A percentile compares a stretch with the other conserved stretches of the same genome.
Conservation (phyloP, 352 stramenopile genomes). For the Blastocystis sp. region DNA sequence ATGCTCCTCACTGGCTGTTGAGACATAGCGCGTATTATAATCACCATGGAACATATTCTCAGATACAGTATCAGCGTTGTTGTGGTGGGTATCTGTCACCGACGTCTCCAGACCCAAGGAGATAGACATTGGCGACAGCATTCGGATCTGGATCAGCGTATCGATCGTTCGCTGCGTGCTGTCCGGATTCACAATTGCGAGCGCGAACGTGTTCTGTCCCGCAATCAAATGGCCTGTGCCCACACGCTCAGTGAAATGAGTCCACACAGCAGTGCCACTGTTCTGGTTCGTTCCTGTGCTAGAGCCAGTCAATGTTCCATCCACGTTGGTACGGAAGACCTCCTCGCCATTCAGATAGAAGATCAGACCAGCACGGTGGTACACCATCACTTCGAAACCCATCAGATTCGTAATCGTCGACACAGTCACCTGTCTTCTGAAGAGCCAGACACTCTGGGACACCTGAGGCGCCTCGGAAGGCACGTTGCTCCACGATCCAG, state of each 20-base stretch:
- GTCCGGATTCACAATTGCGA: slow-evolving; percentile 4
- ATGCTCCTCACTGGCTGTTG: neutral
- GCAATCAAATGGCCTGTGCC: neutral
- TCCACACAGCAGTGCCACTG: neutral
- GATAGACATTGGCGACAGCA: neutral
- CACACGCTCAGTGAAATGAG: neutral
- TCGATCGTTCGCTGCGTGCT: neutral
- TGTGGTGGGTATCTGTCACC: slow-evolving; percentile 13
- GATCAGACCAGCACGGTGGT: slow-evolving; percentile 1
- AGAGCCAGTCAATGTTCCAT: neutral
- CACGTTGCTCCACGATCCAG: neutral
- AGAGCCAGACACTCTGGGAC: slow-evolving; percentile 41
- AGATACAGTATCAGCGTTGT: neutral
- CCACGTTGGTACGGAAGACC: slow-evolving; percentile 6
- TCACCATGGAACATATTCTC: slow-evolving; percentile 44
- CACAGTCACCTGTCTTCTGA: neutral
- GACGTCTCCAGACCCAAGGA: slow-evolving; percentile 12
- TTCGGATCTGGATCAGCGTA: neutral
- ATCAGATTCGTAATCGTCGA: neutral
- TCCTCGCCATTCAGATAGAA: slow-evolving; percentile 47
- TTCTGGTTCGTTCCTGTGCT: neutral
- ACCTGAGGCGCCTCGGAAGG: neutral
- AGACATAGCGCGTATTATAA: neutral
- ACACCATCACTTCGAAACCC: slow-evolving; percentile 15
- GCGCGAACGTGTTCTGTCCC: neutral